phyloP scores from a whole-genome alignment of 192 early-diverging fungal genomes.

The Chytriomyces sp. region DNA sequence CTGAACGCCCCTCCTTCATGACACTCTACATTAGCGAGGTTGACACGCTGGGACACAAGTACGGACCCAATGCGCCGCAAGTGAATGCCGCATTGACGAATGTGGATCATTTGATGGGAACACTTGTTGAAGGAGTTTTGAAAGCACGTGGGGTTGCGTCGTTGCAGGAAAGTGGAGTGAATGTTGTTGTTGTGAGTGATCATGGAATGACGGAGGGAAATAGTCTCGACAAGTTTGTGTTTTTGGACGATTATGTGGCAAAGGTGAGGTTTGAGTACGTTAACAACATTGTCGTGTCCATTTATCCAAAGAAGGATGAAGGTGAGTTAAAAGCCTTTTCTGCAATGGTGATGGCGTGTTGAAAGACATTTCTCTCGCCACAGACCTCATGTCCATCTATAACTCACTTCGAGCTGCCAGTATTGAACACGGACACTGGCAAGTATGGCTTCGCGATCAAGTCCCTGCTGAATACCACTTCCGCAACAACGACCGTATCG shows the following conservation, averaged over 20 bases:
- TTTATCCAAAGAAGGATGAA: conserved; percentile 55
- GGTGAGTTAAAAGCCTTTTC: conserved; percentile 22
- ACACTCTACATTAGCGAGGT: conserved; percentile 82
- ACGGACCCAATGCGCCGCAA: conserved; percentile 66
- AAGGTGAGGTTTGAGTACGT: conserved; percentile 53
- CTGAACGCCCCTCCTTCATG: conserved; percentile 74
- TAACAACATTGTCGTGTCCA: conserved; percentile 60
- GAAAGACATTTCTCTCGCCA: background rate
- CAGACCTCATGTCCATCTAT: conserved; percentile 59
- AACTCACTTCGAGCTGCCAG: conserved; percentile 52
- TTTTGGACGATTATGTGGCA: conserved; percentile 73
- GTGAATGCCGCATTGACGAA: conserved; percentile 62
- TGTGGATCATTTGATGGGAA: conserved; percentile 67
- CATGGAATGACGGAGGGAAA: conserved; percentile 82
- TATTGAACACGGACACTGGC: conserved; percentile 32
- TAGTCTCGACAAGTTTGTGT: conserved; percentile 54
- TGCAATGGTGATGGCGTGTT: too few species aligned
- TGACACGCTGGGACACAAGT: conserved; percentile 76
- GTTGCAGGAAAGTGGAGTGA: conserved; percentile 49
- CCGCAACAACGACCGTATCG: conserved; percentile 61
- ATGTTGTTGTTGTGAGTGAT: conserved; percentile 75
- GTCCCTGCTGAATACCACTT: conserved; percentile 78
- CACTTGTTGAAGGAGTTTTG: conserved; percentile 60
- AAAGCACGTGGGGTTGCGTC: conserved; percentile 61
- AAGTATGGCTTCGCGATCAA: conserved; percentile 74